Evolutionary conservation across 805 yeast genomes (phyloP), one percentile per base, ranked within the genome.

Genomic region (Zygotorulaspora chibaensis): DNA sequence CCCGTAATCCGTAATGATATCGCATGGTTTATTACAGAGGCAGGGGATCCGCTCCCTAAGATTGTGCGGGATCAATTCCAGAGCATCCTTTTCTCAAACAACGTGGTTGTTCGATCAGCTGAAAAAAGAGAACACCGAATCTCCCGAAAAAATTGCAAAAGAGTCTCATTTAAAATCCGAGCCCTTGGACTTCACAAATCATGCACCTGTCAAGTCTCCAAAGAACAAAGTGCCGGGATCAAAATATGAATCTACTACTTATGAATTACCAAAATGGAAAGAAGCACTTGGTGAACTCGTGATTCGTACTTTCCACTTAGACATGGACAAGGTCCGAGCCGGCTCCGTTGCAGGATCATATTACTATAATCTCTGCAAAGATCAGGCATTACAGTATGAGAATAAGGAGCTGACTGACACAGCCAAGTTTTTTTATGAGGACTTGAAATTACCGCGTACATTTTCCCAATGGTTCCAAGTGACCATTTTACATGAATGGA

Each of bases 391-490:
- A 56, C 85, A 79, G 64, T 83, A 76, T 53, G 86, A 83, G n/a
- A 74, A 83, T 48, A 90, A 84, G 60, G 82, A 79, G 31, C 69
- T 86, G 34, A 76, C 86, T 3, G 80, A 77, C 15, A 76, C 86
- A 4, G 96, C 96, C 1, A 72, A 71, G 44, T 93, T 87, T 62
- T 93, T 88, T 74, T 93, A 88, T 62, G 85, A 87, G 44, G 85
- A 90, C 10, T 70, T 93, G 46, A 83, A 79, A 20, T 71, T 93
- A 59, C 96, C 96, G 29, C 75, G 77, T 61, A 84, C 97, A 0
- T 90, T 91, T 61, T 80, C 91, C n/a, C 95, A 89, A 66, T 91
- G 96, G 96, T 91, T 84, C 65, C 98, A 91, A 68, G 84, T 93
- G 51, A 86, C 96, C 6, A 73, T 84, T 1, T 73, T 93, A 54